A percentile compares a stretch with the other conserved stretches of the same genome.
Conservation (phyloP, 2,329 filamentous ascomycete genomes). For the Pseudogymnoascus verrucosus region DNA sequence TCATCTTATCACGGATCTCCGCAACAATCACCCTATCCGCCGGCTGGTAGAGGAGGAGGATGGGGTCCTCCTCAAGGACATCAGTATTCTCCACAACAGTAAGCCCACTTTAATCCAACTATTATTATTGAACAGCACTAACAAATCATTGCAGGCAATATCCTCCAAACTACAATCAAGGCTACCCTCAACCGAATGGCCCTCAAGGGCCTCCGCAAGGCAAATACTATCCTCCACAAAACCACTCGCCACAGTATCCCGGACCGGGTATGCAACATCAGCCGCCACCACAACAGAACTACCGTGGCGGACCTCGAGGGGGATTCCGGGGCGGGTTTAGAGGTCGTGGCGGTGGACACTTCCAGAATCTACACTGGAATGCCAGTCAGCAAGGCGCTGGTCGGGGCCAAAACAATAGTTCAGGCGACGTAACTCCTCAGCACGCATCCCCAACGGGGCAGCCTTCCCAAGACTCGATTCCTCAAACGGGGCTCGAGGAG, state of each 20-base stretch:
- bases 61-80: conserved; percentile 33
- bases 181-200: conserved; percentile 43
- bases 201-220: conserved; percentile 34
- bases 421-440: conserved; percentile 28
- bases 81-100: conserved; percentile 42
- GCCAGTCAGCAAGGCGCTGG: conserved; percentile 46
- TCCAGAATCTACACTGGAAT: conserved; percentile 67
- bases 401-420: conserved; percentile 36
- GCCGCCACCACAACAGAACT: conserved; percentile 32
- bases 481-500: conserved; percentile 23
- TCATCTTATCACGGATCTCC: conserved; percentile 52
- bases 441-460: conserved; percentile 26
- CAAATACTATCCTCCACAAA: conserved; percentile 43
- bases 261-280: conserved; percentile 42
- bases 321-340: conserved; percentile 28
- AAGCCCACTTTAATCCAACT: conserved; percentile 26
- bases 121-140: conserved; percentile 26
- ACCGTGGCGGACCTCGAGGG: conserved; percentile 19
- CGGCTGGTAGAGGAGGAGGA: conserved; percentile 47
- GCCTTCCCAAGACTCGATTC: conserved; percentile 19
- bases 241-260: conserved; percentile 42
- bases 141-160: conserved; percentile 48
- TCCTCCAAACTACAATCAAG: conserved; percentile 50
- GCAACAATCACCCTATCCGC: conserved; percentile 53
- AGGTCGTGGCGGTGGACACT: conserved; percentile 42